Percentiles rank a stretch among this genome's conserved stretches.
Conservation (phyloP, 371 early-diverging fungal genomes). For the Mortierella sp. region DNA sequence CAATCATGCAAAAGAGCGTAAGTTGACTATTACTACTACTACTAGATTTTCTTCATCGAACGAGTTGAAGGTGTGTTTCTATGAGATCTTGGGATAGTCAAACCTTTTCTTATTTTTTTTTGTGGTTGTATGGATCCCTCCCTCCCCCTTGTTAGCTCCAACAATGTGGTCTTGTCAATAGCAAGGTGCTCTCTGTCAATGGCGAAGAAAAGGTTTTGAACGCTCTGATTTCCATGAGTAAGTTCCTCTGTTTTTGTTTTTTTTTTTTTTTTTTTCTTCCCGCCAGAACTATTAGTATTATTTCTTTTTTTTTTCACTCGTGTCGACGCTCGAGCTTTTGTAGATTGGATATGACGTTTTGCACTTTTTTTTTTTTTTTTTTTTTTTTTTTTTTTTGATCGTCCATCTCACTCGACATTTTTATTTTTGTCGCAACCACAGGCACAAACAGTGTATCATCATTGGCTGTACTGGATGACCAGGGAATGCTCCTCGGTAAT, state of each 20-base stretch:
- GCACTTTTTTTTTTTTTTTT: neutral
- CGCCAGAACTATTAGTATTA: no score
- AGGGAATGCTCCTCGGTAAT: constrained; percentile 70
- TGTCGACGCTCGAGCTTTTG: neutral
- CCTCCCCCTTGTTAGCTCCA: constrained; percentile 26
- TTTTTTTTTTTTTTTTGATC: constrained; percentile 7
- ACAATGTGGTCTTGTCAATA: constrained; percentile 63
- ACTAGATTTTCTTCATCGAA: neutral
- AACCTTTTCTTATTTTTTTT: constrained; percentile 1
- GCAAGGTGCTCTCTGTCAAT: constrained; percentile 60
- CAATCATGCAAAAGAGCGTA: constrained; percentile 4
- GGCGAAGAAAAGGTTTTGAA: constrained; percentile 39
- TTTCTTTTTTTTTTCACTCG: neutral
- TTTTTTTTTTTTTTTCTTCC: neutral
- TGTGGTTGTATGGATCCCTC: no score
- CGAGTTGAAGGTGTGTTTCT: no score
- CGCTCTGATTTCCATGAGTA: constrained; percentile 35
- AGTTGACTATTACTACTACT: neutral
- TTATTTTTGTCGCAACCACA: constrained; percentile 16
- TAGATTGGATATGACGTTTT: neutral
- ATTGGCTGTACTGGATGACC: constrained; percentile 67
- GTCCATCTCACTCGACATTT: no score
- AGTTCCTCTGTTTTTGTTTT: neutral
- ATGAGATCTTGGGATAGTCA: no score
- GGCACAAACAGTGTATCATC: constrained; percentile 70